A percentile compares a stretch with the other conserved stretches of the same genome.
phyloP scores from a whole-genome alignment of 495 filamentous ascomycete genomes.

The Acidiella bohemica region DNA sequence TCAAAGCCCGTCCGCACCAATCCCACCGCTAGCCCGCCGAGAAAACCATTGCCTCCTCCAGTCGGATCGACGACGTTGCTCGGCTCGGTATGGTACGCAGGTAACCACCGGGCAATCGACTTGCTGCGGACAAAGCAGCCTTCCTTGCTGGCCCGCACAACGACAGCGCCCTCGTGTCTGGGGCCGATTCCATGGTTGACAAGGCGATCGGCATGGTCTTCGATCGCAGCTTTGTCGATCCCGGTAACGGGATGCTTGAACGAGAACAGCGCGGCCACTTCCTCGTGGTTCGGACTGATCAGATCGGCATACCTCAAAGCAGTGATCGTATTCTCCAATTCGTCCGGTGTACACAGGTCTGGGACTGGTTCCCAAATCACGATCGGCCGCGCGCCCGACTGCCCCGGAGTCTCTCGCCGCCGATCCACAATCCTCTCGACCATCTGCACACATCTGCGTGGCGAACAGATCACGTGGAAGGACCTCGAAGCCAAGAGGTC shows the following conservation, averaged over 20 bases:
- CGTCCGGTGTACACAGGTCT: constrained; percentile 64
- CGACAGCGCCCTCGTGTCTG: constrained; percentile 34
- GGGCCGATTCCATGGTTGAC: constrained; percentile 40
- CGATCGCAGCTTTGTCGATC: constrained; percentile 31
- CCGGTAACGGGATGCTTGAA: background rate
- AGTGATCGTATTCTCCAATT: constrained; percentile 58
- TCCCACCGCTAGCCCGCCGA: constrained; percentile 70
- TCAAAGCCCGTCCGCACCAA: constrained; percentile 42
- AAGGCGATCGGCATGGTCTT: constrained; percentile 44
- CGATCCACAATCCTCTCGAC: constrained; percentile 46
- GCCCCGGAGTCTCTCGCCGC: constrained; percentile 10
- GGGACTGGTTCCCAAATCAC: constrained; percentile 96
- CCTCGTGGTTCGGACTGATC: constrained; percentile 76
- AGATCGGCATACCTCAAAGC: constrained; percentile 65
- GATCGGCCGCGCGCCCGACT: constrained; percentile 37
- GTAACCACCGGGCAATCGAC: constrained; percentile 33
- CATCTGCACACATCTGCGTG: constrained; percentile 61
- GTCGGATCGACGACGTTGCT: constrained; percentile 73
- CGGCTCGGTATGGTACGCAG: constrained; percentile 42
- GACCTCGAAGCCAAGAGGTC: constrained; percentile 53
- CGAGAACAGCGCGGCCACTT: constrained; percentile 68
- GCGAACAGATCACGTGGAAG: constrained; percentile 80
- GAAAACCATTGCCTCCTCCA: constrained; percentile 87
- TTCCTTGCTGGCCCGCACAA: constrained; percentile 43
- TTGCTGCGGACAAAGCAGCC: constrained; percentile 42